phyloP scores from a whole-genome alignment of 2,329 filamentous ascomycete species.

The Talaromyces funiculosus region DNA sequence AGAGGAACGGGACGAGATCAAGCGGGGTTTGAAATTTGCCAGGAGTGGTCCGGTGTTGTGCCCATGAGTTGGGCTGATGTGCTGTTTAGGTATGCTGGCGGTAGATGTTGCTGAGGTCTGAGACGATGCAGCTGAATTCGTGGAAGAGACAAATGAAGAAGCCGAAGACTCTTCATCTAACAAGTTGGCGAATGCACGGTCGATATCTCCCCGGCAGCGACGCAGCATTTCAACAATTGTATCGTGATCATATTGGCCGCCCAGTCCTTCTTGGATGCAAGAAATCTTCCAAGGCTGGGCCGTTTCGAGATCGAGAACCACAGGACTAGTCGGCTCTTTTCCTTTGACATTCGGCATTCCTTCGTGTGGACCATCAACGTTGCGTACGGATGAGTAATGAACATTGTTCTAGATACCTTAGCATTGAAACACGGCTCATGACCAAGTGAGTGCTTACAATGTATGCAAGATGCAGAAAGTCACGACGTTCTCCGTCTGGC shows the following conservation, averaged over 20 bases:
- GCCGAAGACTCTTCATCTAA: constrained; percentile 40
- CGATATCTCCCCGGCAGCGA: constrained; percentile 50
- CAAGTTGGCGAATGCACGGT: constrained; percentile 48
- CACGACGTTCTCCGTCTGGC: constrained; percentile 27
- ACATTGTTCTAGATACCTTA: constrained; percentile 49
- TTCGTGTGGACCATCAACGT: constrained; percentile 53
- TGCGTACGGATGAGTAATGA: constrained; percentile 63
- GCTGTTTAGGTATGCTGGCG: constrained; percentile 7
- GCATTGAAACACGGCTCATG: too few relatives aligned
- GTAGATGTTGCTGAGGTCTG: constrained; percentile 10
- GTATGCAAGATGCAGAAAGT: constrained; percentile 55
- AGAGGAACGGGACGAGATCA: constrained; percentile 37
- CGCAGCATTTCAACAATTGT: constrained; percentile 50
- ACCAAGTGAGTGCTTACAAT: constrained; percentile 44
- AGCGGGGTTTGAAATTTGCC: constrained; percentile 24
- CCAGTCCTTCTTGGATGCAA: constrained; percentile 47
- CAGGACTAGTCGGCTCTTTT: constrained; percentile 24
- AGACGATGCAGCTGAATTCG: constrained; percentile 9
- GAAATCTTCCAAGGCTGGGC: constrained; percentile 53
- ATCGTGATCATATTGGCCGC: constrained; percentile 45
- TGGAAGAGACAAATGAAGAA: constrained; percentile 10
- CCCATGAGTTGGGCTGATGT: not conserved
- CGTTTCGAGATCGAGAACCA: constrained; percentile 33
- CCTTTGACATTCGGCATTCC: constrained; percentile 48
- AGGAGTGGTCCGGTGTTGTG: not conserved